Conservation (phyloP, 441 rosid genomes). For the Pelargonium fulgidum region DNA sequence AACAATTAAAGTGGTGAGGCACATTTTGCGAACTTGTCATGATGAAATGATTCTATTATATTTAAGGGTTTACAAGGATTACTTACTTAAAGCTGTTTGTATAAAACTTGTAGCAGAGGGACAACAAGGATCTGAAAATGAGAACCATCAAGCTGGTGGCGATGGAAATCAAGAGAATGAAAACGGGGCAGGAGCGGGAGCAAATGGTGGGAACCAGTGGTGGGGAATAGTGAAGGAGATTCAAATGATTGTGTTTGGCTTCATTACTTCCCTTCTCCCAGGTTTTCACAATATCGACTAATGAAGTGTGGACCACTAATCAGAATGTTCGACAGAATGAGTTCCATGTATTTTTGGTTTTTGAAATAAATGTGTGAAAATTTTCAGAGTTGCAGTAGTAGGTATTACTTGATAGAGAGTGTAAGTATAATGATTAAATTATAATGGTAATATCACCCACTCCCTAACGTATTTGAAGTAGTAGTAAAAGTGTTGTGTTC, state of each 20-base stretch:
- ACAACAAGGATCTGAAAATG: slow-evolving; percentile 58
- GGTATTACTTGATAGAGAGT: too few species aligned
- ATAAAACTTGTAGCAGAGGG: slow-evolving; percentile 34
- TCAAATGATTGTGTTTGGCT: slow-evolving; percentile 92
- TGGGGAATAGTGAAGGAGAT: slow-evolving; percentile 95
- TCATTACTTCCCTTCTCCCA: slow-evolving; percentile 91
- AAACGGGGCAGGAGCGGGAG: slow-evolving; percentile 40
- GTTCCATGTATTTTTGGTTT: too few species aligned
- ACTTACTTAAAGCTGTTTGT: not conserved
- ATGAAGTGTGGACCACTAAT: not conserved
- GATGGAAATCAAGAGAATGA: slow-evolving; percentile 49
- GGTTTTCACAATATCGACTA: slow-evolving; percentile 91
- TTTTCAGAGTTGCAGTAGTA: too few species aligned
- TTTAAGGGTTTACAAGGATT: too few species aligned
- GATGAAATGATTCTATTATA: not conserved
- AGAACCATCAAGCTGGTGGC: slow-evolving; percentile 36
- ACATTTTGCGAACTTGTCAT: not conserved
- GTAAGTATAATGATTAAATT: too few species aligned
- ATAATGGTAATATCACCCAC: too few species aligned
- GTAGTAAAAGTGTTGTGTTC: too few species aligned
- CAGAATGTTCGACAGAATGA: too few species aligned
- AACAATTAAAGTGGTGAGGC: too few species aligned
- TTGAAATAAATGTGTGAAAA: too few species aligned
- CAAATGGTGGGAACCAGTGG: slow-evolving; percentile 62
- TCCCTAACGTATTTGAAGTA: too few species aligned